Base-by-base conservation (phyloP, 306 rosid species). In the Citrullus mucosospermus region DNA sequence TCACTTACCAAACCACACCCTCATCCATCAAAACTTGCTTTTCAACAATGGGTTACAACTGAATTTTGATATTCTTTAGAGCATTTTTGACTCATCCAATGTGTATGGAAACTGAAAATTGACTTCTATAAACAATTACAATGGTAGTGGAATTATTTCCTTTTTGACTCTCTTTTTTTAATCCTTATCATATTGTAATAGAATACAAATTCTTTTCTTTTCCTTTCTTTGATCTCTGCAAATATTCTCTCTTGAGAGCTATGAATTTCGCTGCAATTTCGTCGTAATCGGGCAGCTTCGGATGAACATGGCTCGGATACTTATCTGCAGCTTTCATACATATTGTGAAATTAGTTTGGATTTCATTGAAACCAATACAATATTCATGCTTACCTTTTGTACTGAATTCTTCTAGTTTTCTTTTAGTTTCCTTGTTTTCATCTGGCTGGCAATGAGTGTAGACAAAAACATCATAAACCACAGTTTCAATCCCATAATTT, bases 301-400 rank as follows among this genome's bases (percentile, higher is more conserved):
- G 97, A 85, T 90, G 96, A 72, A 90, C 93, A 78, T 93, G 93
- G 15, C 84, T 83, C 2, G 93, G 91, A 80, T 80, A 53, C 57
- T 38, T 83, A 44, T 78, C 59, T 30, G 89, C 91, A 87, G 85
- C 84, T 30, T 92, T 87, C 90, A 69, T 80, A 10, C 65, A 22
- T 72, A 60, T 71, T 56, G 9, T n/a, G 3, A 30, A 51, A 5
- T 41, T 6, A 38, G 9, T 4, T 41, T 57, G 17, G 8, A 53
- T 30, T 73, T 2, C 48, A 74, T 74, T 28, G 44, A 36, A 75
- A 28, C 16, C 63, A 30, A 51, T 2, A 10, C n/a, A 75, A 18
- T 12, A 4, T 10, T 76, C n/a, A 6, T 36, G 9, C 17, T 55
- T 55, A 16, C 9, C 32, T 18, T 30, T 69, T 69, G 56, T 20